Evolutionary conservation across 208 protist species (phyloP).

Genomic region (Porcisia deanei): DNA sequence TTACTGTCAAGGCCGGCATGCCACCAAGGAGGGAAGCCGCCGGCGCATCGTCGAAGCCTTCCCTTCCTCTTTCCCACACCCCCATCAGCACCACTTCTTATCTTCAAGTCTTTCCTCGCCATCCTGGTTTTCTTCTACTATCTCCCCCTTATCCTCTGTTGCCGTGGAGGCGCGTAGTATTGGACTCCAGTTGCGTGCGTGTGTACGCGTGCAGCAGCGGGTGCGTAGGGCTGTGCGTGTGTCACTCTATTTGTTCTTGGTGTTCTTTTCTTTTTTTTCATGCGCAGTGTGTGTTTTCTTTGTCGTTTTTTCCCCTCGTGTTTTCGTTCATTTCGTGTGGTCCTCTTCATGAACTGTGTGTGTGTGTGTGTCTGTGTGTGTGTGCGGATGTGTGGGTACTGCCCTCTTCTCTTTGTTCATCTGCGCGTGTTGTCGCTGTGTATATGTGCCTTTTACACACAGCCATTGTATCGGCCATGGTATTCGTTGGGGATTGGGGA

Average conservation of each 20-base stretch:
- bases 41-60: neutral
- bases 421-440: neutral
- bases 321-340: neutral
- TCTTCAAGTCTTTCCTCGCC: neutral
- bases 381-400: neutral
- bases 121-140: constrained; percentile 1
- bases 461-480: neutral
- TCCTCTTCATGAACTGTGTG: neutral
- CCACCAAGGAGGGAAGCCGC: neutral
- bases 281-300: constrained; percentile 3
- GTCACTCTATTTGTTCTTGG: neutral
- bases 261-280: neutral
- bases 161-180: neutral
- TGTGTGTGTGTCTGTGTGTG: constrained; percentile 3
- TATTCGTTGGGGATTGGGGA: constrained; percentile 2
- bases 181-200: neutral
- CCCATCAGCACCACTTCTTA: neutral
- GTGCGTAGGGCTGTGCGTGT: neutral
- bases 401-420: neutral
- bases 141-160: neutral
- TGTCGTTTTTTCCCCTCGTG: neutral
- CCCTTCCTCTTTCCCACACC: neutral
- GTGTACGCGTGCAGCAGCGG: neutral
- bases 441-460: neutral
- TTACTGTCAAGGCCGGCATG: neutral